Conservation (phyloP, 129 eudicot genomes). For the Flaveria sonorensis region DNA sequence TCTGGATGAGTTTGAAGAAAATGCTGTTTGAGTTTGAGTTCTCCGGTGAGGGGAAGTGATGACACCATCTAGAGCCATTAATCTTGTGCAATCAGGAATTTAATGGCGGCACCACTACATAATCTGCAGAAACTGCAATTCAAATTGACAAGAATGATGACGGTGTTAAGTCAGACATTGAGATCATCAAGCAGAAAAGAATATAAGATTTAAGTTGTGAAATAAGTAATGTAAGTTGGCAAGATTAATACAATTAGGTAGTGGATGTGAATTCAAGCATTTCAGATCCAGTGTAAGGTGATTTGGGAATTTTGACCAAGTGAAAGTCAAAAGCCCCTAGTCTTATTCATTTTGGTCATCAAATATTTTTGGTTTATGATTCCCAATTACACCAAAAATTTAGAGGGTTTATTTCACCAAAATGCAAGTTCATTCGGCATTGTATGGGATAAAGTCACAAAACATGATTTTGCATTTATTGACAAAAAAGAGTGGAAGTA, state of each 20-base stretch:
- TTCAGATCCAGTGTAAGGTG: slow-evolving; percentile 18
- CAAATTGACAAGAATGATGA: slow-evolving; percentile 12
- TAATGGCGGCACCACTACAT: slow-evolving; percentile 27
- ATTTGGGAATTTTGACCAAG: background rate
- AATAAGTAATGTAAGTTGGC: slow-evolving; percentile 2
- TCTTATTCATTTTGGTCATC: no score
- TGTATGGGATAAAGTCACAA: background rate
- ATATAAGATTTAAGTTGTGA: slow-evolving; percentile 7
- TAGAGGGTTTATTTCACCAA: background rate
- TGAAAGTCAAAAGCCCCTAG: background rate
- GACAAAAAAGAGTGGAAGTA: background rate
- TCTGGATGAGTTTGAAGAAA: slow-evolving; percentile 53
- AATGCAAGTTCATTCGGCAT: background rate
- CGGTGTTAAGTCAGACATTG: background rate
- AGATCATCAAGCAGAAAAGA: slow-evolving; percentile 4
- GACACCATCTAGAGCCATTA: slow-evolving; percentile 66
- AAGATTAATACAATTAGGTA: slow-evolving; percentile 8
- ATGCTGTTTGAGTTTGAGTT: slow-evolving; percentile 51
- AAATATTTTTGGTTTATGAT: background rate
- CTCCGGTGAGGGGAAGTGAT: slow-evolving; percentile 88
- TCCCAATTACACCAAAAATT: background rate
- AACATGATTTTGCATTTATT: background rate
- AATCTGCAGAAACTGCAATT: slow-evolving; percentile 34
- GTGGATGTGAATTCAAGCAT: background rate
- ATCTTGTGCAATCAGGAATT: slow-evolving; percentile 10